Base-by-base conservation (phyloP, 805 yeast genomes). In the Yamadazyma tumulicola region DNA sequence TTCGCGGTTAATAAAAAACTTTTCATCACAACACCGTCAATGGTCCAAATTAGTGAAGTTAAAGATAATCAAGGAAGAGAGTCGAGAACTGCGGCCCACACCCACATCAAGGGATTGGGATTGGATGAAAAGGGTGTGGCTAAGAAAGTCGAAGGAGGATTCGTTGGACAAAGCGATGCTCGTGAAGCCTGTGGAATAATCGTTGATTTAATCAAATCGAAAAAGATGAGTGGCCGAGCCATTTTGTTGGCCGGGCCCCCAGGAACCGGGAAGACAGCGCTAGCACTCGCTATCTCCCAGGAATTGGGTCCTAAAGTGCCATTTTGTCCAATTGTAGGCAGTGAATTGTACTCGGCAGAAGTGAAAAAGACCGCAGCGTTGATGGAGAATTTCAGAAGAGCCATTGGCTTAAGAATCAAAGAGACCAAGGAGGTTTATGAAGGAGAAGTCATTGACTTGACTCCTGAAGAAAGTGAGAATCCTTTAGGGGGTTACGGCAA, bases 401-500 rank as follows among this genome's bases (percentile, higher is more conserved):
- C 97, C 24, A 93, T 93, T 59, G 97, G 98, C 3, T 74, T 93
- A 43, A 78, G 97, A 63, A 88, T 93, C 55, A 91, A 89, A 59
- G 98, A 93, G 63, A 88, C 95, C 16, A 93, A 93, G 55, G 98
- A 93, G 60, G 96, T 93, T 6, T 93, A 91, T 54, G 97, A 93
- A 61, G 98, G 98, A 44, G 98, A 93, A 61, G 96, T 93, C 32
- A 91, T 94, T 17, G 98, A 91, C 58, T 70, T 91, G 50, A 83
- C 91, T 2, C 96, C 96, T 3, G 96, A 87, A 62, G 97, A 93
- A 66, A 84, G 94, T 20, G 97, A 91, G 61, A 86, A 93, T 61
- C 96, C 97, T 15, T 69, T 91, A 46, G 97, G 97, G 31, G 97
- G 97, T 5, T 94, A 93, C 58, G 99, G 98, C 41, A 93, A 93